Base-by-base conservation (phyloP, 768 basidiomycete species). In the Vararia minispora region DNA sequence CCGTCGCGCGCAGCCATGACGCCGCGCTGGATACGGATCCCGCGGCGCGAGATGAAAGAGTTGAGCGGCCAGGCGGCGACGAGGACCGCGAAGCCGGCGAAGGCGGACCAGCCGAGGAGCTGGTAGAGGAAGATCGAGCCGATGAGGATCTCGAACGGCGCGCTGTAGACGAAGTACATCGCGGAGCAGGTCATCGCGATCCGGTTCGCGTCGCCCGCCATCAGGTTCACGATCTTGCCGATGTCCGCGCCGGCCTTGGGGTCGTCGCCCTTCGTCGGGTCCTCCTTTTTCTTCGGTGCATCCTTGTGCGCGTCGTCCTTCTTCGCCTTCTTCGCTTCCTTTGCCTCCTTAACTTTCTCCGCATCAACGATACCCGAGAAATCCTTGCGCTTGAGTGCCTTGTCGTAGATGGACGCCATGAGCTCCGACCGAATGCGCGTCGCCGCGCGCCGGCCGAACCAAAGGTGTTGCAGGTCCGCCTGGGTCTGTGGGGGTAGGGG, bases 201-300 rank as follows among this genome's bases (percentile, higher is more conserved):
- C 29, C 68, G 60, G 50, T 77, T 80, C 2, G 78, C 76, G 53
- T 88, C 85, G 6, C 73, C 76, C 11, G 83, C 76, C 87, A 92
- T 92, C 25, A 91, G 59, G 47, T 88, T 87, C 39, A 91, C 85
- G 37, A 92, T 86, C 56, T 91, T 90, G 10, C 90, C 90, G 10
- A 84, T 68, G 53, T 89, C 84, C 6, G 90, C 90, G 12, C 86
- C 83, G 1, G 79, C 71, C 47, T 74, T 79, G 1, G 77, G 72
- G 22, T 84, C 65, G 42, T 61, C 60, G 24, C 35, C 56, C 51
- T 59, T 68, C 33, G 44, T 43, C 6, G 35, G 33, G 31, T 40
- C 37, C 46, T 45, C 44, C 20, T 46, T 46, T 29, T 37, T 44
- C 18, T 48, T 49, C 27, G 27, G 27, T 28, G n/a, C n/a, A n/a